Conservation (phyloP, 169 alveolate species). For the Plasmodium inui region DNA sequence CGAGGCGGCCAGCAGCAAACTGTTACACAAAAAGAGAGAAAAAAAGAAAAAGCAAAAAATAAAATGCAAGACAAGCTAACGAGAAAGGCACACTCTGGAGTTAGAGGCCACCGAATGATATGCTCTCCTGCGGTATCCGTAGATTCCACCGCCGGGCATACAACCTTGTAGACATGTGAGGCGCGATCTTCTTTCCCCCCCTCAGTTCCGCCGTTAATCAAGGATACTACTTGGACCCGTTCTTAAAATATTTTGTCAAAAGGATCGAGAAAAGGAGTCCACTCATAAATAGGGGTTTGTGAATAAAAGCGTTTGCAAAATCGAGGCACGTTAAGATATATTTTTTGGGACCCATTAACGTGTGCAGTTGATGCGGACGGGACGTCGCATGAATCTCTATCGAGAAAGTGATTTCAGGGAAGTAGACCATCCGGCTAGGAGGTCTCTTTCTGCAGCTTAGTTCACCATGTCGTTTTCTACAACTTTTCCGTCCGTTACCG, state of each 20-base stretch:
- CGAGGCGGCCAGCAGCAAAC: constrained; percentile 78
- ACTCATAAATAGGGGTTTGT: constrained; percentile 74
- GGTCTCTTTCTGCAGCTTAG: neutral
- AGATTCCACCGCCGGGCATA: neutral
- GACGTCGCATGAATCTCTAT: neutral
- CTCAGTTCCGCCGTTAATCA: constrained; percentile 71
- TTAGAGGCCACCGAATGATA: neutral
- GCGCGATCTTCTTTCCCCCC: neutral
- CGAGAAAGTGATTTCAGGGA: neutral
- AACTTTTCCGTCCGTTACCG: neutral
- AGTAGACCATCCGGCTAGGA: neutral
- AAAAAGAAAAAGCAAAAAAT: neutral
- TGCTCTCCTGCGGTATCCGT: neutral
- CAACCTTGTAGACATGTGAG: constrained; percentile 4
- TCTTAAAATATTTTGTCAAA: constrained; percentile 59
- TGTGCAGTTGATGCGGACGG: neutral
- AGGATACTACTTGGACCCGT: constrained; percentile 75
- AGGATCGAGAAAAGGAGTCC: constrained; percentile 59
- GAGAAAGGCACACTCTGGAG: neutral
- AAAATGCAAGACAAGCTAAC: neutral
- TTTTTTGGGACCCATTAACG: neutral
- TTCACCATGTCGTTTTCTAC: neutral
- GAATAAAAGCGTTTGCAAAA: neutral
- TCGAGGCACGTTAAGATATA: neutral
- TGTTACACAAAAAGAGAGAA: constrained; percentile 30